Percentiles rank a stretch among this genome's conserved stretches.
phyloP scores from a whole-genome alignment of 768 basidiomycete species.

The Leccinum boreale region DNA sequence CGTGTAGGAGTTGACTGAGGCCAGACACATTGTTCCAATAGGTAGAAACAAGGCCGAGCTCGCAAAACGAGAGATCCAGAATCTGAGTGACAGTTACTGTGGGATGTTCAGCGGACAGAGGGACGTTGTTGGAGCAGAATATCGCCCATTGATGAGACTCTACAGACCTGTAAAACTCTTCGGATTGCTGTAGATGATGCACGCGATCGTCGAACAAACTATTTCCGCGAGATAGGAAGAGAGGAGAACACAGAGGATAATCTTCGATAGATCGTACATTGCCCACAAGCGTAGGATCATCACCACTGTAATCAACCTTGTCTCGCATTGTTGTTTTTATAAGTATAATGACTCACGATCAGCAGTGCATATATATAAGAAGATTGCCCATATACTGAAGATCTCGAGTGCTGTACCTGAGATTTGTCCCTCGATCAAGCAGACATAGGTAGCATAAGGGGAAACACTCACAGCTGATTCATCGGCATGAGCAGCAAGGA shows the following conservation, averaged over 20 bases:
- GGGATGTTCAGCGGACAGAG: background rate
- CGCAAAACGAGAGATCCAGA: background rate
- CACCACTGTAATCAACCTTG: background rate
- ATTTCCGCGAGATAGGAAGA: slow-evolving; percentile 3
- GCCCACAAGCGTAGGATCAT: slow-evolving; percentile 19
- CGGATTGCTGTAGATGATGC: background rate
- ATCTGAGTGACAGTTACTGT: background rate
- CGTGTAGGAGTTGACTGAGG: background rate
- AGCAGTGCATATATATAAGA: slow-evolving; percentile 5
- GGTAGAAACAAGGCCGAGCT: background rate
- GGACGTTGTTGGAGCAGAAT: background rate
- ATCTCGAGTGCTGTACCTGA: slow-evolving; percentile 5
- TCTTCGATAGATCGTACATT: slow-evolving; percentile 7
- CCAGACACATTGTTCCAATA: background rate
- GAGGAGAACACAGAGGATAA: slow-evolving; percentile 10
- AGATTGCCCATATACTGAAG: background rate
- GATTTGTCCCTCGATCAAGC: background rate
- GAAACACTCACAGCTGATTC: background rate
- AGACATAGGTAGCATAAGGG: background rate
- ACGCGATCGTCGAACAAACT: background rate
- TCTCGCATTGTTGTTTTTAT: background rate
- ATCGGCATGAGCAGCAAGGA: background rate
- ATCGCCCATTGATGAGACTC: background rate
- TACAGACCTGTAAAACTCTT: background rate
- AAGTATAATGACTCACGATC: slow-evolving; percentile 6